These are phyloP conservation scores for Acanthamoeba culbertsoni DNA, from an alignment of 208 protist species.

Conservation along the genomic window DNA sequence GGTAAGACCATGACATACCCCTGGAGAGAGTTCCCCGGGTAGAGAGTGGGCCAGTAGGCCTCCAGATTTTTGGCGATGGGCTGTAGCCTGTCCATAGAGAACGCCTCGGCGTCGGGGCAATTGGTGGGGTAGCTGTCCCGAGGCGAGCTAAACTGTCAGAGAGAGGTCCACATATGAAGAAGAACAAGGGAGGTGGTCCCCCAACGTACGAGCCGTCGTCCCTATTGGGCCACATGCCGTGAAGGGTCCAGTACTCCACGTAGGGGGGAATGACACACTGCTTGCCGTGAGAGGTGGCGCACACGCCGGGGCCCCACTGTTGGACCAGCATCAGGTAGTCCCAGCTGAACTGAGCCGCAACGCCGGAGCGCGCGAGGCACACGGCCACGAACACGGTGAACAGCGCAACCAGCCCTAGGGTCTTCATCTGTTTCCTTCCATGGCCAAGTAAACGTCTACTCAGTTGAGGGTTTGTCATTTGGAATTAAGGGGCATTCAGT, in stretches of 20 bases:
- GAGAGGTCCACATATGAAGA: neutral
- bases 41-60: slow-evolving; percentile 51
- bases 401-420: too few species aligned
- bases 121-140: neutral
- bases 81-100: neutral
- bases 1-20: too few species aligned
- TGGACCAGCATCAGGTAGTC: slow-evolving; percentile 55
- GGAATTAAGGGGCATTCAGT: too few species aligned
- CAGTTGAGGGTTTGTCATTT: too few species aligned
- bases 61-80: slow-evolving; percentile 11
- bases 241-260: slow-evolving; percentile 54
- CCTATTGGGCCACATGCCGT: slow-evolving; percentile 57
- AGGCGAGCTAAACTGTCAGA: neutral
- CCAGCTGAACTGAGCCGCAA: too few species aligned
- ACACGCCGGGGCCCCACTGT: slow-evolving; percentile 54
- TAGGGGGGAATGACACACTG: slow-evolving; percentile 28
- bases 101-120: slow-evolving; percentile 28
- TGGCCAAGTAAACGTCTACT: too few species aligned
- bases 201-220: neutral
- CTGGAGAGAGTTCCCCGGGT: neutral
- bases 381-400: too few species aligned
- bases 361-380: too few species aligned
- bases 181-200: neutral
- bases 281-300: slow-evolving; percentile 9
- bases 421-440: too few species aligned